These are phyloP conservation scores for Botrytis tulipae DNA, from an alignment of 2,329 filamentous ascomycete species.

Conservation along the genomic window DNA sequence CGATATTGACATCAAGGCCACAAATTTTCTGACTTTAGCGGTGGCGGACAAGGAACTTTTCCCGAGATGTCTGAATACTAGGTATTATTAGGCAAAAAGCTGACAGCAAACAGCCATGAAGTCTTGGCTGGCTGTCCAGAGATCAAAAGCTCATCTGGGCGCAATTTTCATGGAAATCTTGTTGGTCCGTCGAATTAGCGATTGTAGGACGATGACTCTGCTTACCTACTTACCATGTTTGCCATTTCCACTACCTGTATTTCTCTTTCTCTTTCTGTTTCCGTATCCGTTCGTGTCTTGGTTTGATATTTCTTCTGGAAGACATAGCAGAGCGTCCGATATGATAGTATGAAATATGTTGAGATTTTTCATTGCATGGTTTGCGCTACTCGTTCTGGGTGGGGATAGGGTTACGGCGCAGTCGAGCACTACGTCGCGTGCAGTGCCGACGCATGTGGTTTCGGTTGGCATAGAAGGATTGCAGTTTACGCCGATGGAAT, in stretches of 20 bases:
- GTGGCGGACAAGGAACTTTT: background rate
- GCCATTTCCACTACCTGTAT: background rate
- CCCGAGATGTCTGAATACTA: background rate
- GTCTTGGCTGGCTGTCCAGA: conserved; percentile 1
- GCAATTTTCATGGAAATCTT: background rate
- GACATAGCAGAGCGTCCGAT: background rate
- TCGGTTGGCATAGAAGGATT: conserved; percentile 23
- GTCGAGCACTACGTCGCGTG: conserved; percentile 11
- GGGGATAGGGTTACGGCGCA: conserved; percentile 8
- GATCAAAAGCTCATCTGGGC: background rate
- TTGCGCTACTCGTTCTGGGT: conserved; percentile 1
- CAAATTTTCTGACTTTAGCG: background rate
- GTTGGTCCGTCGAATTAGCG: conserved; percentile 9
- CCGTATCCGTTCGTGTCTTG: background rate
- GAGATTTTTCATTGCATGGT: background rate
- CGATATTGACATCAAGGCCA: background rate
- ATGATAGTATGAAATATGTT: conserved; percentile 13
- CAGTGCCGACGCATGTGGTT: conserved; percentile 13
- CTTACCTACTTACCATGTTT: background rate
- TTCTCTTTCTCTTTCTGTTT: conserved; percentile 1
- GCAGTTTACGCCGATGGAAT: conserved; percentile 27
- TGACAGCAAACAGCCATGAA: conserved; percentile 13
- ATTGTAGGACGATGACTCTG: conserved; percentile 11
- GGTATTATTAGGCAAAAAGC: background rate
- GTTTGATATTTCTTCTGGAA: background rate